These are phyloP conservation scores for Cyberlindnera nakhonratchasimensis DNA, from an alignment of 805 yeast species.

Conservation along the genomic window DNA sequence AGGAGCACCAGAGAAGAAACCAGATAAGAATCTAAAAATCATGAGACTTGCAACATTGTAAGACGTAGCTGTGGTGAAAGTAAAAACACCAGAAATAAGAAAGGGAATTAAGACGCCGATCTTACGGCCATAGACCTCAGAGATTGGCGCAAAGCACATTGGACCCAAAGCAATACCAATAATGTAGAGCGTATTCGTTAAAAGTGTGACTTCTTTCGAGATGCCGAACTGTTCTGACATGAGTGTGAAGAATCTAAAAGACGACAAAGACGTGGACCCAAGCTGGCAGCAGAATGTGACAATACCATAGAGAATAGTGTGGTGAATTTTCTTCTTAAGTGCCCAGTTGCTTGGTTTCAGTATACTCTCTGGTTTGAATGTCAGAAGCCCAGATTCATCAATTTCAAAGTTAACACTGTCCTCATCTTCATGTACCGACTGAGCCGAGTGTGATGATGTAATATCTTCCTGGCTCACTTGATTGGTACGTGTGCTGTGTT, in stretches of 20 bases:
- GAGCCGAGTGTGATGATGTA: constrained; percentile 2
- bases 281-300: constrained; percentile 44
- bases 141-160: constrained; percentile 57
- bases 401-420: constrained; percentile 6
- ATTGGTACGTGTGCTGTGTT: not conserved
- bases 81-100: constrained; percentile 37
- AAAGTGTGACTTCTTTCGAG: constrained; percentile 43
- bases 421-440: constrained; percentile 2
- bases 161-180: constrained; percentile 63
- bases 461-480: not conserved
- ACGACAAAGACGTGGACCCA: constrained; percentile 49
- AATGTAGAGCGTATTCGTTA: constrained; percentile 57
- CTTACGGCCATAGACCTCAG: constrained; percentile 40
- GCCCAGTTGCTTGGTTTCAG: constrained; percentile 37
- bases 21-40: constrained; percentile 54
- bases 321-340: constrained; percentile 31
- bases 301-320: constrained; percentile 38
- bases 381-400: constrained; percentile 16
- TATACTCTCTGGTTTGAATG: constrained; percentile 9
- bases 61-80: constrained; percentile 49
- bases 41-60: constrained; percentile 48
- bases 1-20: constrained; percentile 58
- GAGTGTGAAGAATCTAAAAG: constrained; percentile 33
- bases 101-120: constrained; percentile 43
- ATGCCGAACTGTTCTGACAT: constrained; percentile 38